A percentile compares a stretch with the other conserved stretches of the same genome.
Evolutionary conservation across 352 stramenopile species (phyloP).

Genomic region (Globisporangium abappressorium): DNA sequence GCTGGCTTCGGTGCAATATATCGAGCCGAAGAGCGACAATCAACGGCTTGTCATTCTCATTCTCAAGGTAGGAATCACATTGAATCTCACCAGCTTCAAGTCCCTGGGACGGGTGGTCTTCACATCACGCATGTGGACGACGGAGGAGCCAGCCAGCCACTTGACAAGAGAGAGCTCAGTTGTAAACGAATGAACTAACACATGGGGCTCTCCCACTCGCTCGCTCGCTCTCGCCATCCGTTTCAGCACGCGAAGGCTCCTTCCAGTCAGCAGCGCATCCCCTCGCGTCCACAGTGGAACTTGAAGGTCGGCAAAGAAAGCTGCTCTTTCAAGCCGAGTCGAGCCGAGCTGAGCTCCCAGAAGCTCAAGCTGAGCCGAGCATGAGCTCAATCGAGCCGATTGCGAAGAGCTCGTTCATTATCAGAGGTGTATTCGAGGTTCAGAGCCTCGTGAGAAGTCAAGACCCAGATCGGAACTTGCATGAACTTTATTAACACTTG

Average conservation of each 20-base stretch:
- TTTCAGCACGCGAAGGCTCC: conserved; percentile 3
- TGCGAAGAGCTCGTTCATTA: no score
- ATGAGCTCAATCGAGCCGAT: no score
- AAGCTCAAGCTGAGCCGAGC: no score
- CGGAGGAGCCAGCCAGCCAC: no score
- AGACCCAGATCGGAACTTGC: no score
- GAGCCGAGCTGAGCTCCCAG: neutral
- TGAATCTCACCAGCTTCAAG: neutral
- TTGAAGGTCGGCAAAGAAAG: neutral
- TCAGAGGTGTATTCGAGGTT: no score
- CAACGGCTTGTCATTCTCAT: neutral
- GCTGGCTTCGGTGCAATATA: neutral
- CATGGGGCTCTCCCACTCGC: no score
- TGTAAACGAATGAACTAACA: neutral
- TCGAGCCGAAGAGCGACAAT: neutral
- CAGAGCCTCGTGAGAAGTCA: no score
- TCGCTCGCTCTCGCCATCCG: neutral
- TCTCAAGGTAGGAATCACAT: neutral
- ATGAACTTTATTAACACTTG: no score
- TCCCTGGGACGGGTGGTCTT: neutral
- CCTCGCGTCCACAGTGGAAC: no score
- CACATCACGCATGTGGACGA: neutral
- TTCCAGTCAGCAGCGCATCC: neutral
- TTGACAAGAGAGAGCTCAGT: neutral
- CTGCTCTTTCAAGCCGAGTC: neutral